Conservation (phyloP, 352 stramenopile species). For the Pythium phragmitis region DNA sequence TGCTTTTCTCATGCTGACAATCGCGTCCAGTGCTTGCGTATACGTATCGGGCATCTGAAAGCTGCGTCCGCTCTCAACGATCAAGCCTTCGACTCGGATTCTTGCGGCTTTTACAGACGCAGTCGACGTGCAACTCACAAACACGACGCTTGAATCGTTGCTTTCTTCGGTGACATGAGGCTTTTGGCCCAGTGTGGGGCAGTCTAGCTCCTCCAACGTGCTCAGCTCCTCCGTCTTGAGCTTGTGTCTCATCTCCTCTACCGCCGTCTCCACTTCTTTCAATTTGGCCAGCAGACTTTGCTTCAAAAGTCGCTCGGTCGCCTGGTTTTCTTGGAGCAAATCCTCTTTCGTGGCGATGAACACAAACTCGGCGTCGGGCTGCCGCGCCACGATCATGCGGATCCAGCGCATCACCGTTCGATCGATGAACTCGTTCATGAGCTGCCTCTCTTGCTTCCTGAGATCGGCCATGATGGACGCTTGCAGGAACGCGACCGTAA, state of each 20-base stretch:
- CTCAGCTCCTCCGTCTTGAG: not conserved
- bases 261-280: not conserved
- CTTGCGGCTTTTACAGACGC: not conserved
- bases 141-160: not conserved
- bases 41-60: constrained; percentile 3
- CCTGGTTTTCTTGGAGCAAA: not conserved
- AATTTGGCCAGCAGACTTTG: not conserved
- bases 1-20: not conserved
- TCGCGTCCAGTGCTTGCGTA: not conserved
- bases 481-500: not conserved
- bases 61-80: not conserved
- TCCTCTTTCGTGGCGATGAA: constrained; percentile 19
- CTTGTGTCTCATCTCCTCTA: not conserved
- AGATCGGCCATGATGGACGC: not conserved
- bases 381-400: constrained; percentile 9
- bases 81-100: not conserved
- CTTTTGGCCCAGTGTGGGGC: not conserved
- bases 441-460: not conserved
- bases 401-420: constrained; percentile 3
- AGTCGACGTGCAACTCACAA: not conserved
- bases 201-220: not conserved
- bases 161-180: not conserved
- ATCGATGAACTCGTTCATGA: constrained; percentile 14
- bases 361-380: constrained; percentile 22
- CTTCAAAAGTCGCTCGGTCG: not conserved